phyloP scores from a whole-genome alignment of 331 rosid species.

The Prunus yedoensis region DNA sequence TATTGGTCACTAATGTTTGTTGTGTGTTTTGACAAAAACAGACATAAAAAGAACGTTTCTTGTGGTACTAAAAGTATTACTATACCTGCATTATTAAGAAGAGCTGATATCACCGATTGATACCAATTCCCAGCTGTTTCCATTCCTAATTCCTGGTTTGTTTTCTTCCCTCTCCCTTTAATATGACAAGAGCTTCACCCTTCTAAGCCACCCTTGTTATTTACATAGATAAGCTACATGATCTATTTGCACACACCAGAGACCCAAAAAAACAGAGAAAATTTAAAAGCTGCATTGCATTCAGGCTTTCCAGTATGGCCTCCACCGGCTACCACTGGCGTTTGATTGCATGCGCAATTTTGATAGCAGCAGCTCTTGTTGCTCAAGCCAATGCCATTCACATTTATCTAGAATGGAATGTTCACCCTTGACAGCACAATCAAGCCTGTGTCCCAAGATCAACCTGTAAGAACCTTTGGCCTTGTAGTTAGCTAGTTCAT shows the following conservation, averaged over 20 bases:
- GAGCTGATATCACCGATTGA: conserved; percentile 12
- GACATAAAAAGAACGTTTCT: neutral
- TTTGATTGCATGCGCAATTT: conserved; percentile 8
- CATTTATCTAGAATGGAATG: conserved; percentile 71
- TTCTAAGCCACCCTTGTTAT: too few relatives aligned
- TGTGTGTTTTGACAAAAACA: neutral
- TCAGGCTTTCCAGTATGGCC: conserved; percentile 24
- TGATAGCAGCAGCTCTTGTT: conserved; percentile 32
- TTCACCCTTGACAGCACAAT: conserved; percentile 41
- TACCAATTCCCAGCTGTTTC: conserved; percentile 5
- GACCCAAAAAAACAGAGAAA: neutral
- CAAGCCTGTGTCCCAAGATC: conserved; percentile 50
- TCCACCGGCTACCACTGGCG: conserved; percentile 8
- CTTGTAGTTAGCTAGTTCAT: neutral
- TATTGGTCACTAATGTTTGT: neutral
- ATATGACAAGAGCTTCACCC: neutral
- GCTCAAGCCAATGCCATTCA: conserved; percentile 37
- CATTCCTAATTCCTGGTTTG: neutral
- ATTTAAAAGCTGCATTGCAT: neutral
- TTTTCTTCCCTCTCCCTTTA: conserved; percentile 13
- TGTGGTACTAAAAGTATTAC: neutral
- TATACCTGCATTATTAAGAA: neutral
- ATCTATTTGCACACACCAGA: conserved; percentile 3
- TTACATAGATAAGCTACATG: neutral
- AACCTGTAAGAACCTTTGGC: conserved; percentile 40